Evolutionary conservation across 2,329 filamentous ascomycete species (phyloP).

Genomic region (Neonectria coccinea): DNA sequence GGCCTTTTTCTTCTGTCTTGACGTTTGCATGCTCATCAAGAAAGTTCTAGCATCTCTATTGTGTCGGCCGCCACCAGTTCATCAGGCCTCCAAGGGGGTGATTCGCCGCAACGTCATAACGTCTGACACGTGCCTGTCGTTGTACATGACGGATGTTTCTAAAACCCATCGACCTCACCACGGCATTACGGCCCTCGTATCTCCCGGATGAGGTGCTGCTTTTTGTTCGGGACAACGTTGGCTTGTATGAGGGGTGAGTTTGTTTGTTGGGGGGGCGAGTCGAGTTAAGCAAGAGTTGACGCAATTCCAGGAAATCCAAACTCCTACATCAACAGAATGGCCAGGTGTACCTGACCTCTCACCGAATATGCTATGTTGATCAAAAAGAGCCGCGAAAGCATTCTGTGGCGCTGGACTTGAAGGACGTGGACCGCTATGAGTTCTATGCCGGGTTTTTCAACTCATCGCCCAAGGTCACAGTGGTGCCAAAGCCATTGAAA

Average conservation of each 20-base stretch:
- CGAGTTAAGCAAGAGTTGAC: constrained; percentile 29
- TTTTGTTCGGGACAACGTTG: constrained; percentile 97
- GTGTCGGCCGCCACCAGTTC: constrained; percentile 15
- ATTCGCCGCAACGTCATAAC: constrained; percentile 17
- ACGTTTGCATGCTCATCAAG: neutral
- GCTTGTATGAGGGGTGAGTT: constrained; percentile 93
- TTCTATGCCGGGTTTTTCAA: constrained; percentile 95
- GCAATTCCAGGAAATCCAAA: constrained; percentile 82
- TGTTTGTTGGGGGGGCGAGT: constrained; percentile 9
- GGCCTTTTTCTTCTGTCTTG: neutral
- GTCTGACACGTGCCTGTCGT: constrained; percentile 18
- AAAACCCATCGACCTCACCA: constrained; percentile 94
- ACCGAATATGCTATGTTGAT: constrained; percentile 95
- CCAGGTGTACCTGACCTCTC: constrained; percentile 95
- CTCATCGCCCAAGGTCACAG: constrained; percentile 91
- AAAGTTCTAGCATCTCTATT: neutral
- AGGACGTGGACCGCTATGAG: constrained; percentile 90
- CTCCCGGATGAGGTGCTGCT: constrained; percentile 93
- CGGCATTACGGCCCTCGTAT: constrained; percentile 91
- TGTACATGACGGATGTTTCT: constrained; percentile 89
- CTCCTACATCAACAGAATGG: constrained; percentile 94
- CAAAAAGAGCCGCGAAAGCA: constrained; percentile 85
- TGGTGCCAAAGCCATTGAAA: constrained; percentile 84
- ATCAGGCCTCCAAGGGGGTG: constrained; percentile 2
- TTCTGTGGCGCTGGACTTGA: constrained; percentile 87